Conservation (phyloP, 2,329 filamentous ascomycete genomes). For the Fusarium robinianum region DNA sequence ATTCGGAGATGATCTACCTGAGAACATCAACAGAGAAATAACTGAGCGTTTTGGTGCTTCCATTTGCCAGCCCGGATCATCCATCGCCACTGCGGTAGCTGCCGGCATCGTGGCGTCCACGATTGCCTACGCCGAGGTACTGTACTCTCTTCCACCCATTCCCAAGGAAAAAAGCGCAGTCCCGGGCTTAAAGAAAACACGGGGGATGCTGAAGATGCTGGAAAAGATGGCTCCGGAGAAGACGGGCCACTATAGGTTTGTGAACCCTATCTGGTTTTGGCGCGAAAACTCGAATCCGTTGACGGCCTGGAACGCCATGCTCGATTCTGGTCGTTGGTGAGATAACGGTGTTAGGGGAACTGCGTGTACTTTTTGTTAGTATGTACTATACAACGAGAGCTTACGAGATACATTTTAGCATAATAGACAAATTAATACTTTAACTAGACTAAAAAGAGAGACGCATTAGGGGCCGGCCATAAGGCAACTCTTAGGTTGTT, state of each 20-base stretch:
- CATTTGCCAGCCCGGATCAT: neutral
- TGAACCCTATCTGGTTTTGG: constrained; percentile 10
- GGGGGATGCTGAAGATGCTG: neutral
- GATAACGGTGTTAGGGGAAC: too few species aligned
- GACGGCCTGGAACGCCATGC: constrained; percentile 7
- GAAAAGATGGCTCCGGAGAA: neutral
- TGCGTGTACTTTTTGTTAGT: too few species aligned
- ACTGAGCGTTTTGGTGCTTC: neutral
- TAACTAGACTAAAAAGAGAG: too few species aligned
- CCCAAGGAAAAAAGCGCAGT: neutral
- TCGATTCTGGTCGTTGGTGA: too few species aligned
- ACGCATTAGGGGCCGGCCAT: too few species aligned
- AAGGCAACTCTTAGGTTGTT: too few species aligned
- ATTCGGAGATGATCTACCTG: neutral
- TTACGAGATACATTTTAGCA: too few species aligned
- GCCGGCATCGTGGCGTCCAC: neutral
- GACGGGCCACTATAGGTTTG: constrained; percentile 1
- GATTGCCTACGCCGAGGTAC: neutral
- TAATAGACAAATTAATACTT: too few species aligned
- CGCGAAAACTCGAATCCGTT: constrained; percentile 3
- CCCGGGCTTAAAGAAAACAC: neutral
- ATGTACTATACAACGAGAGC: too few species aligned
- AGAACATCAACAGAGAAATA: neutral
- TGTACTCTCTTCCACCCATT: neutral
- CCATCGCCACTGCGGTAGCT: neutral